These are phyloP conservation scores for Didymella sp. DNA, from an alignment of 2,329 filamentous ascomycete species.

Conservation along the genomic window DNA sequence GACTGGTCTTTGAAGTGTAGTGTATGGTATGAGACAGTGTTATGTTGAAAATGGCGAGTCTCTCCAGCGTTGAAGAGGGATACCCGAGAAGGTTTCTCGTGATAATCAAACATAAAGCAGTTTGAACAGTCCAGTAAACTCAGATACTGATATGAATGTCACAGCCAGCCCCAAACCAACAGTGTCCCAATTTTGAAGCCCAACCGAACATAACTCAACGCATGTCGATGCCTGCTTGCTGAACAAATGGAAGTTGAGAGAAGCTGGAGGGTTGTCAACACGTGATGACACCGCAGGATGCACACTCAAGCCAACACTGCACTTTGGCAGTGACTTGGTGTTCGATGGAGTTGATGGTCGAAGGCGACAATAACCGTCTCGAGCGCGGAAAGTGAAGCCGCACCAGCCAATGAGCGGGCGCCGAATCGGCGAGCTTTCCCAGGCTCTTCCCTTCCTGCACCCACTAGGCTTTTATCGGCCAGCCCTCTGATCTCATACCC, in stretches of 20 bases:
- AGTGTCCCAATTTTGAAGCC: not conserved
- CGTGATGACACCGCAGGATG: not conserved
- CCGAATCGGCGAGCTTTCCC: slow-evolving; percentile 15
- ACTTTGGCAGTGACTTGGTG: not conserved
- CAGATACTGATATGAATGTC: not conserved
- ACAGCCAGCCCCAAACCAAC: not conserved
- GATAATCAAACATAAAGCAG: not conserved
- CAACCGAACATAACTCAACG: not conserved
- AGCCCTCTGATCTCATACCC: slow-evolving; percentile 42
- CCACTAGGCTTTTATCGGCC: slow-evolving; percentile 35
- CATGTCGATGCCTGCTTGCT: not conserved
- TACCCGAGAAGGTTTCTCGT: too few relatives aligned
- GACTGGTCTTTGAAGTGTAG: not conserved
- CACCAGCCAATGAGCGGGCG: slow-evolving; percentile 32
- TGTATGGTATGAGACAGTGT: not conserved
- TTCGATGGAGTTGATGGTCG: not conserved
- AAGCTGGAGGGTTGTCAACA: not conserved
- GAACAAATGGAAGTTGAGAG: not conserved
- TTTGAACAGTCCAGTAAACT: not conserved
- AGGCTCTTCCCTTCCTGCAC: slow-evolving; percentile 23
- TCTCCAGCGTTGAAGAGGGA: not conserved
- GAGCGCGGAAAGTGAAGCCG: slow-evolving; percentile 5
- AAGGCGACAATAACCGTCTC: slow-evolving; percentile 10
- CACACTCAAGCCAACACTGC: not conserved
- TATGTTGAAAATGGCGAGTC: not conserved